Base-by-base conservation (phyloP, 805 yeast genomes). In the Cyberlindnera mycetangii region DNA sequence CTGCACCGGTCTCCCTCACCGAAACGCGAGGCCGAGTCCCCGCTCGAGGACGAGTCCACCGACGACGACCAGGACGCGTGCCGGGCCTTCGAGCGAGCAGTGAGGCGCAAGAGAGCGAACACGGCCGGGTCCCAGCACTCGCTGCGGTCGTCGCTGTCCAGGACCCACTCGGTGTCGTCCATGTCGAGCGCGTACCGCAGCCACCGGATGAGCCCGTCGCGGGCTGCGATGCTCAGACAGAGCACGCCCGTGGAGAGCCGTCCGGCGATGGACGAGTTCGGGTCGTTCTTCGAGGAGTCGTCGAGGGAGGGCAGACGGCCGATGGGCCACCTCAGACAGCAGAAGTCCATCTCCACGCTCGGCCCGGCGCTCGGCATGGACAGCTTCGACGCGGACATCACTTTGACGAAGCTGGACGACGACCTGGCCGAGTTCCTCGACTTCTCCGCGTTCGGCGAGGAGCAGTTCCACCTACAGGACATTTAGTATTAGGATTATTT, bases 31-130 rank as follows among this genome's bases (percentile, higher is more conserved):
- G 46, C 50, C 1, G 50, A 45, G 9, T 47, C 51, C 3, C 49
- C 49, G 17, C 37, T 44, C 24, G 42, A 50, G 17, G 33, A 19
- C 30, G 51, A 41, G 14, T 43, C 51, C 9, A 37, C 44, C 11
- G 56, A 52, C n/a, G 54, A 51, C 4, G 54, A 32, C 18, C 43
- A 41, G 25, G 48, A 44, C 16, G 52, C 44, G 1, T 47, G 50
- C 17, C 36, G 47, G 6, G 62, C 64, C 8, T 60, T 60, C 27
- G 53, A 56, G 7, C 49, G 47, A 31, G 56, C 52, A 4, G 47
- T 60, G n/a, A 43, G 54, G 15, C 49, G 62, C 6, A 57, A 58
- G 34, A 49, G 64, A 34, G 60, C 64, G 9, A 55, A 56, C 35
- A 59, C 64, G 2, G 49, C 37, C 4, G 44, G 52, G 5, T 59